Evolutionary conservation across 768 basidiomycete genomes (phyloP), one percentile per base, ranked within the genome.

Genomic region (Pleurotus citrinopileatus): DNA sequence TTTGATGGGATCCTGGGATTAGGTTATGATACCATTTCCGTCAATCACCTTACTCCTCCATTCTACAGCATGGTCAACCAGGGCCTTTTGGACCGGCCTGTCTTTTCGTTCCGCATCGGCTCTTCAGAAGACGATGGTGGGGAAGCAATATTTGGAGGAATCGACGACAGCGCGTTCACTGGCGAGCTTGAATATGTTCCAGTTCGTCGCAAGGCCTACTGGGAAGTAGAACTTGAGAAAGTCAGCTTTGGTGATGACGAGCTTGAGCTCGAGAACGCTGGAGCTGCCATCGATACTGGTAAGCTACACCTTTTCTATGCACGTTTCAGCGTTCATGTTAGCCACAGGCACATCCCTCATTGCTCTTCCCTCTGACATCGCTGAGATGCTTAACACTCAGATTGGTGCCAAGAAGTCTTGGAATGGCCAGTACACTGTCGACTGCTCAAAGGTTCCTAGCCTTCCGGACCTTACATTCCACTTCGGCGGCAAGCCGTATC

Each of bases 1-100:
- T 96, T 96, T 61, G 95, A 98, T 66, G 96, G 94, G 53, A 95
- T 98, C 59, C 74, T 96, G 28, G 97, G 96, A 57, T 87, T 99
- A 53, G 97, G 70, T 8, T 99, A 97, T 66, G 85, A 98, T 71
- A 96, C 92, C 46, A 98, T 99, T 63, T 82, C 93, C 2, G 97
- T 99, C 60, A 94, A 97, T 71, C 82, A 83, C 60, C 90, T 98
- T 60, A 79, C 82, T 3, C 97, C 97, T 37, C 95, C 97, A 0
- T 96, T 98, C 74, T 98, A 97, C 73, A 86, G 77, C 67, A 91
- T 98, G 92, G 75, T 98, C 61, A 72, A 89, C 66, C 78, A 94
- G 61, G 78, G 76, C 23, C 81, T 98, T 42, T 70, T 99, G 56
- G 91, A 94, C 61, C 72, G 82, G 15, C 88, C 90, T 17, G 86